Evolutionary conservation across 306 rosid species (phyloP).

Genomic region (Vigna reflexopilosa): DNA sequence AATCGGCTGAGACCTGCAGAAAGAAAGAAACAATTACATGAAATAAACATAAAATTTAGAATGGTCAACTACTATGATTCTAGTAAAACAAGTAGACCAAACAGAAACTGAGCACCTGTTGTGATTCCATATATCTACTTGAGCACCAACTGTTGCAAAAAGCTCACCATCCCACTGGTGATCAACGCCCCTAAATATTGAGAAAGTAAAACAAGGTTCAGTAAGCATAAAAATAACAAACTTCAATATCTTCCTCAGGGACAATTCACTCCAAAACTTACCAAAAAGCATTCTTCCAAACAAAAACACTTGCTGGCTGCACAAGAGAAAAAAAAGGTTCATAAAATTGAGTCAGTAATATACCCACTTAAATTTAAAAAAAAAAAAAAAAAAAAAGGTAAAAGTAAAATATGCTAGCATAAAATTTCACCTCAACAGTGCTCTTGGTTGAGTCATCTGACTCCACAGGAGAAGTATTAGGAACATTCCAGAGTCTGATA

Average conservation of each 20-base stretch:
- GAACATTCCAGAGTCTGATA: constrained; percentile 86
- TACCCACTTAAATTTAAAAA: not conserved
- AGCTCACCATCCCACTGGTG: constrained; percentile 87
- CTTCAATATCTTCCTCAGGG: not conserved
- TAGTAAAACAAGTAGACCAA: constrained; percentile 13
- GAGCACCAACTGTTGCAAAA: constrained; percentile 96
- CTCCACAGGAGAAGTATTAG: constrained; percentile 58
- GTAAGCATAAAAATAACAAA: constrained; percentile 16
- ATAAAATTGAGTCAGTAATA: constrained; percentile 38
- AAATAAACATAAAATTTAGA: constrained; percentile 25
- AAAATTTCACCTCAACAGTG: constrained; percentile 61
- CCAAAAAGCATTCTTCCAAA: constrained; percentile 88
- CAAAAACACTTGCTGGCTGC: constrained; percentile 78
- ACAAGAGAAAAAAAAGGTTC: constrained; percentile 25
- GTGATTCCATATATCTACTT: constrained; percentile 89
- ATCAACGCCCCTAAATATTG: constrained; percentile 78
- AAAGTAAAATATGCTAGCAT: not conserved
- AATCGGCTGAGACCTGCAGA: constrained; percentile 77
- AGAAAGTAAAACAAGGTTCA: constrained; percentile 2
- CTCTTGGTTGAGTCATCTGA: constrained; percentile 49
- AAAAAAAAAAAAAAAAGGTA: not conserved
- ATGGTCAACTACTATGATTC: not conserved
- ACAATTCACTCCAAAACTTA: constrained; percentile 50
- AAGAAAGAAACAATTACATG: constrained; percentile 27
- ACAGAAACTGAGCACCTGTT: constrained; percentile 63